phyloP scores from a whole-genome alignment of 441 rosid genomes.

The Eutrema salsugineum region DNA sequence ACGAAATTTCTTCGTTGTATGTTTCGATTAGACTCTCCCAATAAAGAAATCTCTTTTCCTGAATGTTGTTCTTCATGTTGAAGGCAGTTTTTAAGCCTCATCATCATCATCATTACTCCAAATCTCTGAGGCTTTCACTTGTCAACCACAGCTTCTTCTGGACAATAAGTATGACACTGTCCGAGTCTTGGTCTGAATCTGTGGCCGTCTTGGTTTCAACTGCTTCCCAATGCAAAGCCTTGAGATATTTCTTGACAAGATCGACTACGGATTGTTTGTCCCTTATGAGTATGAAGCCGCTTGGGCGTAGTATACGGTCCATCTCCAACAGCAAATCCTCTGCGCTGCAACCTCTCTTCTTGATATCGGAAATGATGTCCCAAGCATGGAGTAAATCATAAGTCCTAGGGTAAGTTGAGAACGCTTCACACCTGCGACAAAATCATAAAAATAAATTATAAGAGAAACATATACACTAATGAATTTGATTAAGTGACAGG shows the following conservation, averaged over 20 bases:
- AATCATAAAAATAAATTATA: background rate
- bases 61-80: background rate
- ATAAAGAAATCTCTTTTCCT: background rate
- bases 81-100: background rate
- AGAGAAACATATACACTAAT: background rate
- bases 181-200: constrained; percentile 54
- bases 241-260: constrained; percentile 60
- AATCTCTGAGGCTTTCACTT: constrained; percentile 70
- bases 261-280: constrained; percentile 74
- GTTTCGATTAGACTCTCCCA: constrained; percentile 14
- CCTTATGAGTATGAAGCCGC: constrained; percentile 68
- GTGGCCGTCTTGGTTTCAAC: constrained; percentile 53
- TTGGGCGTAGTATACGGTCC: constrained; percentile 94
- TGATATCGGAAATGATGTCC: constrained; percentile 74
- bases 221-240: constrained; percentile 89
- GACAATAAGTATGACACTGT: constrained; percentile 43
- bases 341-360: constrained; percentile 77
- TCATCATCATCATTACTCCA: constrained; percentile 44
- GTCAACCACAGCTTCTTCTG: constrained; percentile 95
- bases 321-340: constrained; percentile 88
- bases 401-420: constrained; percentile 88
- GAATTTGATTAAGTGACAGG: background rate
- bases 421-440: constrained; percentile 82
- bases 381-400: constrained; percentile 95
- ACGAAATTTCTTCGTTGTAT: constrained; percentile 23